Conservation (phyloP, 305 asterid species). For the Galium porrigens region DNA sequence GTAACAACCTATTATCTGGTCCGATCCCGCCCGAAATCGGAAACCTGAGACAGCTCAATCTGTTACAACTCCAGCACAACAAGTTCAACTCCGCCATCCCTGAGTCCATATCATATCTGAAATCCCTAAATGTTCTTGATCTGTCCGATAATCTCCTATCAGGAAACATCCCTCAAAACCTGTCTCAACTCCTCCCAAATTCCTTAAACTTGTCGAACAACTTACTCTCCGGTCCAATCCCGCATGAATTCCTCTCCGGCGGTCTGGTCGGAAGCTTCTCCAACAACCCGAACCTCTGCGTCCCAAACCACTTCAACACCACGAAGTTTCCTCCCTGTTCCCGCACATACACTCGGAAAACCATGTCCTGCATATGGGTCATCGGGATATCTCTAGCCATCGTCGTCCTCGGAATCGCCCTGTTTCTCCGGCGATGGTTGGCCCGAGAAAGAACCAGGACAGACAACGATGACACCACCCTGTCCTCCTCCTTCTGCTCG, state of each 20-base stretch:
- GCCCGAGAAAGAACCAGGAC: slow-evolving; percentile 21
- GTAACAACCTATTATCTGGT: slow-evolving; percentile 55
- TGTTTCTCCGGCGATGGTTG: slow-evolving; percentile 44
- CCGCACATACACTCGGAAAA: slow-evolving; percentile 23
- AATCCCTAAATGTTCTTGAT: slow-evolving; percentile 62
- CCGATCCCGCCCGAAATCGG: slow-evolving; percentile 66
- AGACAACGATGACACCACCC: slow-evolving; percentile 34
- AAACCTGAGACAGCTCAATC: slow-evolving; percentile 41
- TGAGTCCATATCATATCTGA: slow-evolving; percentile 39
- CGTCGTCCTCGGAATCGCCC: slow-evolving; percentile 28
- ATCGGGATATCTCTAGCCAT: slow-evolving; percentile 34
- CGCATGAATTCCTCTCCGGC: slow-evolving; percentile 38
- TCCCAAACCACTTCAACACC: slow-evolving; percentile 25
- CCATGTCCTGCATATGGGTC: slow-evolving; percentile 34
- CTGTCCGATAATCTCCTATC: slow-evolving; percentile 44
- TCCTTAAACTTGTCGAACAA: slow-evolving; percentile 70
- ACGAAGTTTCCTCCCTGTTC: slow-evolving; percentile 33
- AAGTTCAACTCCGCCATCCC: slow-evolving; percentile 59
- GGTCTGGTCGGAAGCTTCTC: slow-evolving; percentile 60
- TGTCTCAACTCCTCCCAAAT: slow-evolving; percentile 42
- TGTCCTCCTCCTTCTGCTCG: slow-evolving; percentile 45
- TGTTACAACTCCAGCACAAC: slow-evolving; percentile 50
- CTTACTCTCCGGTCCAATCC: slow-evolving; percentile 57
- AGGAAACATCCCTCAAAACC: slow-evolving; percentile 48
- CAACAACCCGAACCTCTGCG: slow-evolving; percentile 54